These are phyloP conservation scores for Heterobasidion irregulare DNA, from an alignment of 1,284 basidiomycete species.

Conservation along the genomic window DNA sequence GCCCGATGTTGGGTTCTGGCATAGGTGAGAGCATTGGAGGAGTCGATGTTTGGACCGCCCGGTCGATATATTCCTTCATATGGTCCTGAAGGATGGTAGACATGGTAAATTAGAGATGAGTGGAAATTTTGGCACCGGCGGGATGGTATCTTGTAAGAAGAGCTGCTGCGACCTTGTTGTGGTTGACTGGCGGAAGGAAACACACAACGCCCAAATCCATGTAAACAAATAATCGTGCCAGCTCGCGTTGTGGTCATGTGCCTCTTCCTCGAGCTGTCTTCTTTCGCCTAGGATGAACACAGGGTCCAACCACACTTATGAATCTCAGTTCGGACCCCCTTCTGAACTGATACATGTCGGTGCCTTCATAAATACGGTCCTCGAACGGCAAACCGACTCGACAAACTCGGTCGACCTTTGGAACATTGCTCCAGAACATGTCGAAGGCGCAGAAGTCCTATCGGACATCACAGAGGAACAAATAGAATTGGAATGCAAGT, in stretches of 20 bases:
- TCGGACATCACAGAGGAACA: slow-evolving; percentile 8
- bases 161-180: background rate
- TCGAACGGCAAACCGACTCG: slow-evolving; percentile 1
- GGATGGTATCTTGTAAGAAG: background rate
- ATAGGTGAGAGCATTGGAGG: background rate
- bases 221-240: background rate
- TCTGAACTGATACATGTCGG: slow-evolving; percentile 20
- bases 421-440: background rate
- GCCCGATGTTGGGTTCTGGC: background rate
- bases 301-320: slow-evolving; percentile 13
- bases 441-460: background rate
- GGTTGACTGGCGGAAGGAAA: background rate
- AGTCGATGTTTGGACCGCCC: slow-evolving; percentile 11
- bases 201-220: background rate
- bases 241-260: background rate
- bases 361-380: slow-evolving; percentile 17
- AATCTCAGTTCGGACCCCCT: slow-evolving; percentile 24
- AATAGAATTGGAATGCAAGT: slow-evolving; percentile 24
- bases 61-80: slow-evolving; percentile 9
- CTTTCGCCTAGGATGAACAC: background rate
- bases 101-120: background rate
- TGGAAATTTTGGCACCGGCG: too few relatives aligned
- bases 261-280: background rate
- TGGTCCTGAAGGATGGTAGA: background rate
- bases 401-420: background rate